A percentile compares a stretch with the other conserved stretches of the same genome.
These are phyloP conservation scores for Fagopyrum tataricum DNA, from an alignment of 148 eudicot genomes.

Conservation along the genomic window DNA sequence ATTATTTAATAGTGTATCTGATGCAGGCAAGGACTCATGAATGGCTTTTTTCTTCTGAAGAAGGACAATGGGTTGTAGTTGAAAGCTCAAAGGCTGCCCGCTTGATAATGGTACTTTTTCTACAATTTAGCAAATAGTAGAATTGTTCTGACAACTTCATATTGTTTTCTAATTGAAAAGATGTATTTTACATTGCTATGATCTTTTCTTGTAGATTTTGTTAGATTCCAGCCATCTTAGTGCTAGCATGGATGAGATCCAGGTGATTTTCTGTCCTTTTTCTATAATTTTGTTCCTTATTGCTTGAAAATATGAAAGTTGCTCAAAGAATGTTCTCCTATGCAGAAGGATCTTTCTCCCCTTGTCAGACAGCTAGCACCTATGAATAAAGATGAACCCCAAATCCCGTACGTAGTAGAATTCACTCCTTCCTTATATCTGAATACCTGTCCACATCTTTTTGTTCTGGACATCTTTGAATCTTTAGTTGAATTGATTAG, in stretches of 20 bases:
- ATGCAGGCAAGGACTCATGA: constrained; percentile 72
- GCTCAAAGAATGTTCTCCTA: constrained; percentile 3
- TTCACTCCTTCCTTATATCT: constrained; percentile 9
- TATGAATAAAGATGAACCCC: constrained; percentile 42
- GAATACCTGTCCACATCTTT: neutral
- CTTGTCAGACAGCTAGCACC: constrained; percentile 75
- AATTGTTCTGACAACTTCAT: neutral
- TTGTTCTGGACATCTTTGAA: neutral
- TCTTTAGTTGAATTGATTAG: neutral
- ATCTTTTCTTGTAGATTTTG: constrained; percentile 43
- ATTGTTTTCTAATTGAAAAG: neutral
- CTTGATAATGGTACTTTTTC: constrained; percentile 54
- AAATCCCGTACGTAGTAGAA: constrained; percentile 72
- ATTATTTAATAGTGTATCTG: neutral
- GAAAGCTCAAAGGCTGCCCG: constrained; percentile 92
- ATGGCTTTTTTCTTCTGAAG: constrained; percentile 89
- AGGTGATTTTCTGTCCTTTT: constrained; percentile 36
- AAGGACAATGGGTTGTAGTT: constrained; percentile 95
- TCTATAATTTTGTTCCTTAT: constrained; percentile 6
- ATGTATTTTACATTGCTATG: neutral
- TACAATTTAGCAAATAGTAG: neutral
- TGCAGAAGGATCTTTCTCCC: constrained; percentile 94
- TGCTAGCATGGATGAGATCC: constrained; percentile 67
- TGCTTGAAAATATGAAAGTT: neutral
- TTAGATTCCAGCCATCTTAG: constrained; percentile 62